Evolutionary conservation across 1,284 basidiomycete species (phyloP), one percentile per base, ranked within the genome.

Genomic region (Cutaneotrichosporon spelunceum): DNA sequence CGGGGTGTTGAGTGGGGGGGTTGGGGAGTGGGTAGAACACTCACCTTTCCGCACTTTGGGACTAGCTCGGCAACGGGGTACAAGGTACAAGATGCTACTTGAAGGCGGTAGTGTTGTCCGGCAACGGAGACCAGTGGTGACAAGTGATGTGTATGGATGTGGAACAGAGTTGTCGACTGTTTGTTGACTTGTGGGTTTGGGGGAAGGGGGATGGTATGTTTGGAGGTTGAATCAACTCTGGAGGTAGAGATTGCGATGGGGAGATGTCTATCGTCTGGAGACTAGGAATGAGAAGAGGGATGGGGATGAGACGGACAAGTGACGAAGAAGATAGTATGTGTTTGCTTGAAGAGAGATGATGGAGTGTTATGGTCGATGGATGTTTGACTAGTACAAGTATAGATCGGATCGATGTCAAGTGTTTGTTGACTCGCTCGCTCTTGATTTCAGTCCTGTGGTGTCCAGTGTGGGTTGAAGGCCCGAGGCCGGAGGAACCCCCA

Each of bases 161-260:
- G n/a, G 39, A 42, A 19, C n/a, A 42, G 36, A 39, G 36, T 48
- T 26, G 36, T 39, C 1, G 36, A 39, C 14, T 16, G 23, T 26
- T 29, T 49, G 48, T 16, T 21, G 48, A 47, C 16, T 47, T 48
- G 45, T 48, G 7, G 45, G 26, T 23, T 24, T 13, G 23, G 45
- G 45, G 4, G 23, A 9, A 19, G 16, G 48, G 9, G 27, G 26
- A 48, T 48, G 48, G 56, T 33, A 44, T 56, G 54, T 47, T 56
- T 48, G 56, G 16, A 21, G 24, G 45, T 21, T 19, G 19, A 11
- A 30, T 44, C 21, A 29, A 21, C 3, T 24, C n/a, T 27, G 58
- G 10, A 21, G 33, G 44, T 10, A 14, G 9, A 47, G 26, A 21
- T 30, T 33, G 50, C 19, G 24, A 7, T 23, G 34, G 26, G 13